Evolutionary conservation across 305 asterid genomes (phyloP).

Genomic region (Rubia occidens): DNA sequence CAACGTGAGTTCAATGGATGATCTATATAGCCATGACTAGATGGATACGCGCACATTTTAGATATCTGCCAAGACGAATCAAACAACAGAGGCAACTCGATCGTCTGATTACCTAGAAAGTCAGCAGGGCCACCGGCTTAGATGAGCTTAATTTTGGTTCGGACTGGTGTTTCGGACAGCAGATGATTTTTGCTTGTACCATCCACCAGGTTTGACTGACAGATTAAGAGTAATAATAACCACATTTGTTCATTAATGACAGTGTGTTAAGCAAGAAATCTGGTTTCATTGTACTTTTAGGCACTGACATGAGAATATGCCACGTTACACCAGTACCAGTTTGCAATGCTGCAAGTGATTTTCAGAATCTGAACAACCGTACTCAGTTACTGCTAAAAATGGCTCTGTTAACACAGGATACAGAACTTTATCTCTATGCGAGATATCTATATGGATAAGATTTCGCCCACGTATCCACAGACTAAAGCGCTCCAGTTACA

Average conservation of each 20-base stretch:
- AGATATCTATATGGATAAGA: too few species aligned
- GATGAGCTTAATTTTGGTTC: background rate
- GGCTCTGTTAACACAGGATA: too few species aligned
- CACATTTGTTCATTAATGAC: background rate
- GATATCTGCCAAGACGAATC: background rate
- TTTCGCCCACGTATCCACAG: too few species aligned
- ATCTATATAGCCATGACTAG: constrained; percentile 16
- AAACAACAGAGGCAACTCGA: too few species aligned
- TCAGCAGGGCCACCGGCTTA: background rate
- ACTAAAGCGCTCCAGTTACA: too few species aligned
- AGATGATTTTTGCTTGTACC: background rate
- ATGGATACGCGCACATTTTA: constrained; percentile 2
- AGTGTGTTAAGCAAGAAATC: background rate
- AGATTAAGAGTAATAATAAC: constrained; percentile 1
- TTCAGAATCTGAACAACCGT: too few species aligned
- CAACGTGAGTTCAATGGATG: background rate
- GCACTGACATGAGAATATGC: too few species aligned
- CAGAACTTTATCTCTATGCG: too few species aligned
- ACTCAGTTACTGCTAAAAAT: too few species aligned
- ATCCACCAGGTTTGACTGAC: background rate
- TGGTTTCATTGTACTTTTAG: background rate
- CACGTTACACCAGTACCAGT: too few species aligned
- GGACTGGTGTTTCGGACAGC: background rate
- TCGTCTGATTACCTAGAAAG: background rate
- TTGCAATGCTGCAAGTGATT: too few species aligned